These are phyloP conservation scores for Leccinum ochraceum DNA, from an alignment of 768 basidiomycete genomes.

Conservation along the genomic window DNA sequence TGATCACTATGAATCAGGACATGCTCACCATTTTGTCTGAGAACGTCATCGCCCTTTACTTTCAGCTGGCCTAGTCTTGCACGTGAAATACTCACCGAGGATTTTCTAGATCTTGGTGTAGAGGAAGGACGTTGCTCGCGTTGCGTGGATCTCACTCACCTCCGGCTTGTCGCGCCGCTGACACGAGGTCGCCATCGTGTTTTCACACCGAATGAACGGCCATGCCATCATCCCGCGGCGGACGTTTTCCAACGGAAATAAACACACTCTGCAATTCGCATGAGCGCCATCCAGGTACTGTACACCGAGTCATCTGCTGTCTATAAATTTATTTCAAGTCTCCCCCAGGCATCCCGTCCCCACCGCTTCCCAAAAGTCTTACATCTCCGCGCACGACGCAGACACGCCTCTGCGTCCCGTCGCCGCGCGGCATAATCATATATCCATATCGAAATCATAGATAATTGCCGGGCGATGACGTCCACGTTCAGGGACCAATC, in stretches of 20 bases:
- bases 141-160: background rate
- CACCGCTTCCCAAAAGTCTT: background rate
- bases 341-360: too few relatives aligned
- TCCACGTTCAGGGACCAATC: slow-evolving; percentile 13
- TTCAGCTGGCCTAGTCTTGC: too few relatives aligned
- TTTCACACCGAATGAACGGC: background rate
- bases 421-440: slow-evolving; percentile 1
- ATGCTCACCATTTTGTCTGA: too few relatives aligned
- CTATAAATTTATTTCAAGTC: background rate
- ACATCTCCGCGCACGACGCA: slow-evolving; percentile 1
- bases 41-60: too few relatives aligned
- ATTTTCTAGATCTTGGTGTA: too few relatives aligned
- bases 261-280: background rate
- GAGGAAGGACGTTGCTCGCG: background rate
- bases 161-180: background rate
- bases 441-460: slow-evolving; percentile 1
- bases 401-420: background rate
- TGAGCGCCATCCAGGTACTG: background rate
- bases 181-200: background rate
- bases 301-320: background rate
- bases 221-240: background rate
- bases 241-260: slow-evolving; percentile 5
- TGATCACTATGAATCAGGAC: too few relatives aligned
- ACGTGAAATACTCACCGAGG: too few relatives aligned
- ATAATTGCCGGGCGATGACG: background rate